Base-by-base conservation (phyloP, 2,329 filamentous ascomycete species). In the Lasiodiplodia hormozganensis region DNA sequence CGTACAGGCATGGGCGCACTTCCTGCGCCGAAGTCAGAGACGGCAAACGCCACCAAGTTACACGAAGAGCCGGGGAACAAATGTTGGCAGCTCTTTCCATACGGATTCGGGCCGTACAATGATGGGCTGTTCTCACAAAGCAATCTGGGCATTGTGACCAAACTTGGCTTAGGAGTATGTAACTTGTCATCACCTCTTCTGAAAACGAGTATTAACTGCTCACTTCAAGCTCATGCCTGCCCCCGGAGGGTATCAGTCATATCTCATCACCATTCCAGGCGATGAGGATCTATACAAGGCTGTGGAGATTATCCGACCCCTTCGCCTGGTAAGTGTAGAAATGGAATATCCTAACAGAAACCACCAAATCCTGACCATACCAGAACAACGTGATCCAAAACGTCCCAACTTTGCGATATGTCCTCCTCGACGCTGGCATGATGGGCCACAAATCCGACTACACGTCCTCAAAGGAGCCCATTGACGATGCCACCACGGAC, bases 211-310 rank as follows among this genome's bases (percentile, higher is more conserved):
- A 4, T 21, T 51, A 18, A 52, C 16, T 11, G 28, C 18, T n/a
- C 4, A 7, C 10, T 47, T 6, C 11, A 21, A 79, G 76, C 77
- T 88, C 40, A 87, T 87, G 85, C 82, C 82, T 1, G 85, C 85
- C 56, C 84, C 84, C 0, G 83, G 81, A 11, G 84, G 82, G 1
- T 83, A 84, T 69, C 82, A 85, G 75, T 75, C 75, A 12, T 80
- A 80, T 62, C 70, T 81, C 51, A 76, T 82, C 70, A 85, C 83
- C 0, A 81, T 87, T 40, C 81, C 82, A 0, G 79, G 77, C 40
- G 84, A 86, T 40, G 82, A 85, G 47, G 83, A 86, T 69, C 79
- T 87, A 8, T 76, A 81, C 11, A 77, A 83, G 51, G 77, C 84
- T 47, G 79, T 85, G 62, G 83, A 86, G 65, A 82, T 84, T 54